Evolutionary conservation across 1,284 basidiomycete species (phyloP), one percentile per base, ranked within the genome.

Genomic region (Pseudozyma hubeiensis): DNA sequence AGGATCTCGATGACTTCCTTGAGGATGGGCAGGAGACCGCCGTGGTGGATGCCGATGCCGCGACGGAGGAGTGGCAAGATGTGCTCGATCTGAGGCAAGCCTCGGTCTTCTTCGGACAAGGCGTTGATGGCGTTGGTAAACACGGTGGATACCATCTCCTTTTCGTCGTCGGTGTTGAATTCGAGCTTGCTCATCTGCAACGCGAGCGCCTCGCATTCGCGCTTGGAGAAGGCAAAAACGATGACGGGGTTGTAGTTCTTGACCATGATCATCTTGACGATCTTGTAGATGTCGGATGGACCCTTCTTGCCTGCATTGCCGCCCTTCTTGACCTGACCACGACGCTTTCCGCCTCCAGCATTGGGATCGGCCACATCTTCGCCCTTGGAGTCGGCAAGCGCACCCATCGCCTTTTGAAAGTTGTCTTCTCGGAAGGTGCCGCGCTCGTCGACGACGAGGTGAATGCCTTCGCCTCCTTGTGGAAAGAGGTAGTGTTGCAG

Each of bases 1-100:
- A 99, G 88, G 72, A 99, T 97, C 86, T 99, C 97, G 85, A 99
- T 98, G 52, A 98, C 95, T 84, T 99, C 97, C 85, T 99, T 99
- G 55, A 99, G 88, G 74, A 99, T 97, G 2, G 97, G 97, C 8
- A 99, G 88, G 24, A 99, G 89, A 61, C 97, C 97, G 58, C 97
- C 96, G 82, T 99, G 97, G 87, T 99, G 97, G 81, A 99, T 96
- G 64, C 97, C 97, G 78, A 97, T 95, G 44, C 97, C 97, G 68
- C 97, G 92, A 78, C 93, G 93, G 33, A 99, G 88, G 29, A 99
- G 88, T 0, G 97, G 97, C 11, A 98, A 87, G 46, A 99, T 90
- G 75, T 97, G 93, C 55, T 92, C 88, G 79, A 99, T 99, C 85
- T 98, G 97, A 0, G 97, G 95, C 19, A 99, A 88, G 75, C 91